Base-by-base conservation (phyloP, 1,284 basidiomycete genomes). In the Vanrija sp. region DNA sequence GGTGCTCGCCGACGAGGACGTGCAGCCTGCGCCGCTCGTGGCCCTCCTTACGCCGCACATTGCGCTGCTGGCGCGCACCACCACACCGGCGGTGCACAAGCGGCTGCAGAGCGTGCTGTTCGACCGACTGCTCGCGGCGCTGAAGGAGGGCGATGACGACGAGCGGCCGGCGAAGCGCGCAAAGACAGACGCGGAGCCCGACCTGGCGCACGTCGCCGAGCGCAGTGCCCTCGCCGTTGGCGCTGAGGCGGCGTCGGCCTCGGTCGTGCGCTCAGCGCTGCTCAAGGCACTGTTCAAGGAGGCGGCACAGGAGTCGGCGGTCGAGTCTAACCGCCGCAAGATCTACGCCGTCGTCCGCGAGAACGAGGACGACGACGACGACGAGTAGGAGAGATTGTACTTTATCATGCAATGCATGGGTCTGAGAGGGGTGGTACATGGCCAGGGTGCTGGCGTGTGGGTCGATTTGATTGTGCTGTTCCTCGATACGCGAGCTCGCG, bases 331-430 rank as follows among this genome's bases (percentile, higher is more conserved):
- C 73, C 82, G 93, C 63, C 80, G 88, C 72, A 87, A 84, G 76
- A 81, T 96, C 74, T 95, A 94, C 72, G 81, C 81, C 9, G 75
- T 93, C 25, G 95, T 90, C 83, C 86, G 86, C 65, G 73, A 72
- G 44, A 71, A 75, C 60, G 78, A 74, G 46, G 74, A 71, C 26
- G 78, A 75, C 53, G 73, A 74, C 38, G 73, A 76, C 16, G 69
- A 74, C 16, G 64, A 69, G 38, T 39, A 61, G 42, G 38, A 51
- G 16, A 5, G 12, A 23, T 18, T 25, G 18, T 38, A 29, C 34
- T 25, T n/a, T 28, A 40, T 50, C 25, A 51, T 51, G 49, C 42
- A 51, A 42, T 51, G 34, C 34, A 34, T 51, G 40, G 40, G 40
- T 51, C 25, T 44, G 26, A 40, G 34, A 23, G 21, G 48, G 48